A percentile compares a stretch with the other conserved stretches of the same genome.
These are phyloP conservation scores for Kurtzmaniella cleridarum DNA, from an alignment of 805 yeast species.

Conservation along the genomic window DNA sequence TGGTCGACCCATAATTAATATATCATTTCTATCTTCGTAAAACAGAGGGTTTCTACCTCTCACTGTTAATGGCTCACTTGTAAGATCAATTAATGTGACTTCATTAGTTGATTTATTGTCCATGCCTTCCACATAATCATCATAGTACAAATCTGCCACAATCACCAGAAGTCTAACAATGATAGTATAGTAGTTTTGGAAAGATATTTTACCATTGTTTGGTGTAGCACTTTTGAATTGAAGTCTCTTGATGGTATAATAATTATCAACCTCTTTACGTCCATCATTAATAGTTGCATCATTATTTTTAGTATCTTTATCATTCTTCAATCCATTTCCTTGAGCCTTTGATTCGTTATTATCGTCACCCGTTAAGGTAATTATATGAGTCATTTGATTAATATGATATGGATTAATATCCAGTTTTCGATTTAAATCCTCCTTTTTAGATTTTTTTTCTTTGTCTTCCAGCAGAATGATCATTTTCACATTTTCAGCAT, in stretches of 20 bases:
- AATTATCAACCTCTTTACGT: conserved; percentile 20
- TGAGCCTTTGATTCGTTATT: conserved; percentile 3
- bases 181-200: conserved; percentile 43
- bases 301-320: conserved; percentile 10
- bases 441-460: conserved; percentile 12
- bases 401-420: background rate
- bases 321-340: conserved; percentile 4
- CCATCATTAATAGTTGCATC: conserved; percentile 9
- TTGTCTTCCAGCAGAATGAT: conserved; percentile 17
- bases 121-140: conserved; percentile 28
- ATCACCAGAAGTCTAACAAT: conserved; percentile 28
- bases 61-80: conserved; percentile 46
- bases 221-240: conserved; percentile 51
- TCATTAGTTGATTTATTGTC: conserved; percentile 17
- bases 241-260: conserved; percentile 32
- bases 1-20: conserved; percentile 30
- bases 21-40: conserved; percentile 48
- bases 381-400: background rate
- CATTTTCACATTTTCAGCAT: conserved; percentile 25
- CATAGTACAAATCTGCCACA: conserved; percentile 34
- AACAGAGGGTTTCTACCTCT: conserved; percentile 61
- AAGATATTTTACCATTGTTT: conserved; percentile 42
- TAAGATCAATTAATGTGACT: conserved; percentile 22
- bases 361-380: background rate
- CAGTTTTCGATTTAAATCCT: background rate